Evolutionary conservation across 257 asterid species (phyloP).

Genomic region (Eucommia ulmoides): DNA sequence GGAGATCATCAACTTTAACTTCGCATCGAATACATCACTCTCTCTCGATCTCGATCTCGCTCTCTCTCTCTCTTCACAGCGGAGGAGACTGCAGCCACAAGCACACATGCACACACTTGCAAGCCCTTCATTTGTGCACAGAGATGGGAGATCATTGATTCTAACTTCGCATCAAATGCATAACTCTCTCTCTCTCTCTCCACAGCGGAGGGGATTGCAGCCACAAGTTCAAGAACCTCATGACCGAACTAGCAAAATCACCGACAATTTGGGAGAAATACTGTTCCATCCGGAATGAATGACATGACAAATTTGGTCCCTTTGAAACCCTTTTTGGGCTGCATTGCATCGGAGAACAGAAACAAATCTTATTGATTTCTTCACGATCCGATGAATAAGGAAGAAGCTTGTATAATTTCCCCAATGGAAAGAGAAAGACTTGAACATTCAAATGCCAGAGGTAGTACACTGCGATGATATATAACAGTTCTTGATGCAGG

Average conservation of each 20-base stretch:
- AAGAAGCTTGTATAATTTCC: background rate
- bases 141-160: background rate
- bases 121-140: no score
- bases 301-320: no score
- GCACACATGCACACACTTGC: background rate
- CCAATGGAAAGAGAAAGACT: background rate
- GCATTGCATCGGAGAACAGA: no score
- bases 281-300: slow-evolving; percentile 81
- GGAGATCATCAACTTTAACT: no score
- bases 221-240: slow-evolving; percentile 87
- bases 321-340: no score
- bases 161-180: background rate
- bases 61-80: background rate
- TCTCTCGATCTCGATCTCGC: no score
- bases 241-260: slow-evolving; percentile 66
- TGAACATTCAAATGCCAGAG: no score
- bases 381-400: background rate
- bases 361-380: slow-evolving; percentile 1
- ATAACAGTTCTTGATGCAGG: no score
- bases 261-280: slow-evolving; percentile 60
- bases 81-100: background rate
- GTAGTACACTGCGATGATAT: no score
- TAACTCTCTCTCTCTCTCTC: slow-evolving; percentile 1
- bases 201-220: slow-evolving; percentile 97
- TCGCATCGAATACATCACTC: no score